phyloP scores from a whole-genome alignment of 1,284 basidiomycete genomes.

The Hypsizygus ulmarius region DNA sequence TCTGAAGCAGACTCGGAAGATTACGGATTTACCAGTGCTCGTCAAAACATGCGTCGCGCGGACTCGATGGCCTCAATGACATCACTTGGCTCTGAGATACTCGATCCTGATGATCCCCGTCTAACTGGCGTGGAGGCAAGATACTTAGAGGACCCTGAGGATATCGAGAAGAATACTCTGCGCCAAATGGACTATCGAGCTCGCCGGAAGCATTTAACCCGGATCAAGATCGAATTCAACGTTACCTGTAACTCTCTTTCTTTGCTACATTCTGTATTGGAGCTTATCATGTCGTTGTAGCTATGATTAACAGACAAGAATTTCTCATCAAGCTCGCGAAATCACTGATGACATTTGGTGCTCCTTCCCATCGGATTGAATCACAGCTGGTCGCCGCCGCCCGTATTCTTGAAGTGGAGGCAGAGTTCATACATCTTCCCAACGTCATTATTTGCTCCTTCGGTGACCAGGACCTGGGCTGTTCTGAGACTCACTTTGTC shows the following conservation, averaged over 20 bases:
- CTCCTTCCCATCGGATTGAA: conserved; percentile 86
- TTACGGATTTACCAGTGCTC: conserved; percentile 24
- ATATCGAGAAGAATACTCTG: conserved; percentile 54
- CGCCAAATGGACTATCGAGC: conserved; percentile 63
- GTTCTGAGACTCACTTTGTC: conserved; percentile 81
- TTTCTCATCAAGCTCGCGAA: conserved; percentile 83
- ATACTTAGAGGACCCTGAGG: conserved; percentile 54
- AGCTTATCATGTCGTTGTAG: conserved; percentile 33
- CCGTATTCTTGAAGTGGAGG: conserved; percentile 79
- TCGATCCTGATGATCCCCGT: conserved; percentile 55
- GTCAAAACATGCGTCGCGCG: conserved; percentile 25
- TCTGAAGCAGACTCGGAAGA: conserved; percentile 17
- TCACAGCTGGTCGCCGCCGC: conserved; percentile 79
- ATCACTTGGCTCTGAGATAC: conserved; percentile 42
- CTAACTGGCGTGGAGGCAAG: conserved; percentile 43
- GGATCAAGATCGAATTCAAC: conserved; percentile 68
- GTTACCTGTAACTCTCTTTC: conserved; percentile 46
- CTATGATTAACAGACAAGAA: conserved; percentile 66
- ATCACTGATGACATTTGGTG: conserved; percentile 78
- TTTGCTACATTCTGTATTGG: conserved; percentile 1
- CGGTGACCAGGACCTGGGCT: conserved; percentile 73
- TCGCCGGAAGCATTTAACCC: conserved; percentile 60
- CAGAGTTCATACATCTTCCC: conserved; percentile 79
- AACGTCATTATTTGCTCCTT: conserved; percentile 82
- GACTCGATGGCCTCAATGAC: conserved; percentile 35